Evolutionary conservation across 108 stramenopile species (phyloP).

Genomic region (Mayamaea pseudoterrestris): DNA sequence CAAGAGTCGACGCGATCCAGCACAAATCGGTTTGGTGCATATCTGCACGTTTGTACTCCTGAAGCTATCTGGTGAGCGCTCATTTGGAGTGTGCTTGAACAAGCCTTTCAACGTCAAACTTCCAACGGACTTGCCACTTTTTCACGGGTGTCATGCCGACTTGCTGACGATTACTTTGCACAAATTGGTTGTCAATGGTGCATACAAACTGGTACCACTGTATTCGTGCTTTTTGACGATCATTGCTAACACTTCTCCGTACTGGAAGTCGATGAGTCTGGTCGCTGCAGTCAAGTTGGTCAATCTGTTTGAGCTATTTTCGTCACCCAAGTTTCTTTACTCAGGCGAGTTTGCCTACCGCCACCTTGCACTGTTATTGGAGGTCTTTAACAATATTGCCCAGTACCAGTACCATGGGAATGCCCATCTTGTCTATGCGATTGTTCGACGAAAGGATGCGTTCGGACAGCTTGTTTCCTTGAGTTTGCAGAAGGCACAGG

Average conservation of each 20-base stretch:
- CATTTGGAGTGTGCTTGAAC: constrained; percentile 92
- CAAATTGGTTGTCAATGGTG: constrained; percentile 91
- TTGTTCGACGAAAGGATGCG: constrained; percentile 78
- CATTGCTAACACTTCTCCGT: constrained; percentile 91
- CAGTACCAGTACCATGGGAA: constrained; percentile 98
- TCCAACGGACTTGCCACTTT: constrained; percentile 76
- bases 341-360: constrained; percentile 79
- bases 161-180: constrained; percentile 88
- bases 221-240: constrained; percentile 96
- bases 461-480: constrained; percentile 70
- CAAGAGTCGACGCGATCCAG: constrained; percentile 73
- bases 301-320: constrained; percentile 90
- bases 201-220: constrained; percentile 72
- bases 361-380: constrained; percentile 83
- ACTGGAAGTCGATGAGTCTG: constrained; percentile 78
- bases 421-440: constrained; percentile 92
- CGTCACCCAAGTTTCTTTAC: constrained; percentile 83
- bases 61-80: constrained; percentile 88
- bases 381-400: constrained; percentile 96
- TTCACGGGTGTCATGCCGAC: constrained; percentile 88
- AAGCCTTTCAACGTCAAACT: constrained; percentile 72
- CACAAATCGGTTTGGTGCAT: constrained; percentile 86
- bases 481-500: constrained; percentile 57
- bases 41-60: constrained; percentile 94
- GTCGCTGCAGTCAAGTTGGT: constrained; percentile 90